These are phyloP conservation scores for Musa balbisiana DNA, from an alignment of 202 grass and related monocot genomes.

Conservation along the genomic window DNA sequence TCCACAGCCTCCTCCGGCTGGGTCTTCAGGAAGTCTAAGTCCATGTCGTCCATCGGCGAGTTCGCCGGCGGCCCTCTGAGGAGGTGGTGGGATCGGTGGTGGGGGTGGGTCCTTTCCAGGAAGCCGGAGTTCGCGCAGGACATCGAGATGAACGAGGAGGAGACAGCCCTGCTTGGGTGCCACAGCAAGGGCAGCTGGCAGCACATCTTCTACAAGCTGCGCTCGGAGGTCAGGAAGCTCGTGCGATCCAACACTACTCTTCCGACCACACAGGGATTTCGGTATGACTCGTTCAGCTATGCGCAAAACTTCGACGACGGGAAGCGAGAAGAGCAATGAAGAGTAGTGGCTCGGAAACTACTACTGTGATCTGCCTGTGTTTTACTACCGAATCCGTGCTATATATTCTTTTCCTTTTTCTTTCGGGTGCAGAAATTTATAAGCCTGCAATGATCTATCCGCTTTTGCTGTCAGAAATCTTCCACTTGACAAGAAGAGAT, in stretches of 20 bases:
- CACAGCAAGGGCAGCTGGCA: conserved; percentile 53
- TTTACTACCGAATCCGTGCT: too few species aligned
- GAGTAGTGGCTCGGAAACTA: too few species aligned
- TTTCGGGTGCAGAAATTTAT: too few species aligned
- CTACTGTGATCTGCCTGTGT: too few species aligned
- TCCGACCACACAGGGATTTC: conserved; percentile 63
- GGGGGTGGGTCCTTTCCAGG: conserved; percentile 68
- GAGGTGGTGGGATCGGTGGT: conserved; percentile 68
- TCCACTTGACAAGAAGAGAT: too few species aligned
- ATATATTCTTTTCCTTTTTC: too few species aligned
- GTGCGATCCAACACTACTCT: conserved; percentile 36
- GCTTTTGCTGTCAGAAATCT: too few species aligned
- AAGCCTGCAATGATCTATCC: too few species aligned
- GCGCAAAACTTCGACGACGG: conserved; percentile 69
- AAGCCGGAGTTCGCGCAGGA: conserved; percentile 60
- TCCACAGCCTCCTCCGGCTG: conserved; percentile 51
- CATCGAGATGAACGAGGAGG: conserved; percentile 98
- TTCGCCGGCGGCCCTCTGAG: conserved; percentile 34
- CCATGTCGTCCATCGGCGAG: conserved; percentile 50
- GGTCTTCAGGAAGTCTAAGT: conserved; percentile 53
- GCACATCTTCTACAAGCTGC: conserved; percentile 70
- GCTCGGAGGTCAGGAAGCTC: conserved; percentile 55
- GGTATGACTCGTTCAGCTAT: conserved; percentile 86
- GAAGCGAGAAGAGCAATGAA: conserved; percentile 22
- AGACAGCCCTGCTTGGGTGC: conserved; percentile 60